Percentiles rank a stretch among this genome's conserved stretches.
Evolutionary conservation across 2,329 filamentous ascomycete species (phyloP).

Genomic region (Colletotrichum falcatum): DNA sequence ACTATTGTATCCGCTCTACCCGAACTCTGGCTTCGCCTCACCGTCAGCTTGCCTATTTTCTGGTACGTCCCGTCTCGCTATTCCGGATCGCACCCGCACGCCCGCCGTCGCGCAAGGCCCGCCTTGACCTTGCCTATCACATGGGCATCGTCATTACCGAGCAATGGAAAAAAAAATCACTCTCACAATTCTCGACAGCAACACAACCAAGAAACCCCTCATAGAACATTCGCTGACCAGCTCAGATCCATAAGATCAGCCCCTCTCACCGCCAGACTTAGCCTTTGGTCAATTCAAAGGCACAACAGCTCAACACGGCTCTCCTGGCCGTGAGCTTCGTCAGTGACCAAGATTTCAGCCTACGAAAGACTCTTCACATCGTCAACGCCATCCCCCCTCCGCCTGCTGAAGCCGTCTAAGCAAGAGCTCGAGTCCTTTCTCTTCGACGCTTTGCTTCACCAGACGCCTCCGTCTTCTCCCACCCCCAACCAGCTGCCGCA

Average conservation of each 20-base stretch:
- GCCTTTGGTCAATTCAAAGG: constrained; percentile 80
- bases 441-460: constrained; percentile 63
- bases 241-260: constrained; percentile 42
- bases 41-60: constrained; percentile 13
- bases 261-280: constrained; percentile 44
- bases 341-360: constrained; percentile 78
- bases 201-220: constrained; percentile 16
- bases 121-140: constrained; percentile 29
- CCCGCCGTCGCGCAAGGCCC: neutral
- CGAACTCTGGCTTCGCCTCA: constrained; percentile 28
- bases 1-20: constrained; percentile 31
- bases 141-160: constrained; percentile 34
- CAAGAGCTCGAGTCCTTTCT: constrained; percentile 60
- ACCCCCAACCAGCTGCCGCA: constrained; percentile 94
- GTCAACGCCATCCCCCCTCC: constrained; percentile 72
- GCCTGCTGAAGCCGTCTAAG: constrained; percentile 63
- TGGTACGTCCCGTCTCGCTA: constrained; percentile 29
- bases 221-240: constrained; percentile 19
- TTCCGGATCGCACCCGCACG: constrained; percentile 10
- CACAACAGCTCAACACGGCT: constrained; percentile 70
- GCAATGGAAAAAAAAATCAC: constrained; percentile 14
- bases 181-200: constrained; percentile 5
- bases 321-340: constrained; percentile 70
- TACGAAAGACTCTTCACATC: constrained; percentile 73
- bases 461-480: constrained; percentile 64